Conservation (phyloP, 129 eudicot genomes). For the Chrysanthemum makinoi region DNA sequence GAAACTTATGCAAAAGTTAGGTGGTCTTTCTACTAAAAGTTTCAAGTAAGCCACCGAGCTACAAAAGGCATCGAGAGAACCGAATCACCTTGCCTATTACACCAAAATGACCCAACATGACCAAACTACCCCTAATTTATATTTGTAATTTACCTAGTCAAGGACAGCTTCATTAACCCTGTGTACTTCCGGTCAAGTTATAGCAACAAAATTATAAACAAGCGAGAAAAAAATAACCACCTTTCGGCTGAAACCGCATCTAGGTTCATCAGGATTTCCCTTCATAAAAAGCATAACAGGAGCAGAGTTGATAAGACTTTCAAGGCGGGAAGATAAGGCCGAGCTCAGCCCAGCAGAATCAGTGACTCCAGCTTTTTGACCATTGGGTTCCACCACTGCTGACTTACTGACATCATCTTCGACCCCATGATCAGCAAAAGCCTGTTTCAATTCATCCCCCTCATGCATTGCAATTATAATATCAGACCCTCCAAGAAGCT, state of each 20-base stretch:
- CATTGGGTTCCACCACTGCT: constrained; percentile 35
- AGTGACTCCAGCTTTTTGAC: constrained; percentile 53
- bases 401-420: constrained; percentile 35
- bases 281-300: constrained; percentile 94
- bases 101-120: too few species aligned
- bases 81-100: too few species aligned
- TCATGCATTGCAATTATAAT: constrained; percentile 84
- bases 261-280: constrained; percentile 88
- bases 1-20: too few species aligned
- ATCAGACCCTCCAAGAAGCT: constrained; percentile 93
- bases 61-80: too few species aligned
- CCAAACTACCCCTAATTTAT: not conserved
- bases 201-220: constrained; percentile 1
- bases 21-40: too few species aligned
- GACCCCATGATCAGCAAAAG: constrained; percentile 68
- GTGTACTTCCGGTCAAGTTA: not conserved
- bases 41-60: too few species aligned
- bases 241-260: constrained; percentile 93
- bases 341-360: constrained; percentile 70
- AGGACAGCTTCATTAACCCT: not conserved
- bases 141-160: not conserved
- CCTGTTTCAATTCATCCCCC: constrained; percentile 74
- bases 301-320: constrained; percentile 49
- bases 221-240: constrained; percentile 14
- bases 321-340: constrained; percentile 57